Percentiles rank a stretch among this genome's conserved stretches.
Evolutionary conservation across 768 basidiomycete species (phyloP).

Genomic region (Tylopilus sp.): DNA sequence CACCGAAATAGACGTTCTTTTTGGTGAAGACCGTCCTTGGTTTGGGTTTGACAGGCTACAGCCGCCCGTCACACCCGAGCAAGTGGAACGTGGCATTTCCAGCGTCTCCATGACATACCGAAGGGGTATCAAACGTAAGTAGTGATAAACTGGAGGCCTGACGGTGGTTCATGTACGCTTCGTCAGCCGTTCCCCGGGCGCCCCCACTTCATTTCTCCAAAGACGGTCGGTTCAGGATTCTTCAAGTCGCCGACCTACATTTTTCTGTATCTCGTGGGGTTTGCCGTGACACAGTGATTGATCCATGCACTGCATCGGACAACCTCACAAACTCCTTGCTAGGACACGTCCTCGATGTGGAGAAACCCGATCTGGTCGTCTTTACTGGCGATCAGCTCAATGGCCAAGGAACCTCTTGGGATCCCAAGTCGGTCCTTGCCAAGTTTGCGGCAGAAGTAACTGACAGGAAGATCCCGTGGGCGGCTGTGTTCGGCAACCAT

Average conservation of each 20-base stretch:
- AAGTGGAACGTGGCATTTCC: conserved; percentile 38
- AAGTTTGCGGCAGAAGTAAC: conserved; percentile 83
- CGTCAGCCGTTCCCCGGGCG: conserved; percentile 61
- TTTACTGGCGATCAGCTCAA: conserved; percentile 94
- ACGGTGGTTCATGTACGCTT: conserved; percentile 1
- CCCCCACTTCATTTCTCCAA: conserved; percentile 79
- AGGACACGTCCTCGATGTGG: conserved; percentile 62
- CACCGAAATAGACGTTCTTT: conserved; percentile 90
- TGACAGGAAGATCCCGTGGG: conserved; percentile 80
- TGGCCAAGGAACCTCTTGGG: conserved; percentile 88
- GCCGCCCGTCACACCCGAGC: conserved; percentile 50
- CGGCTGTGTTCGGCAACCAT: conserved; percentile 93
- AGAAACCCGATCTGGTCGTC: conserved; percentile 89
- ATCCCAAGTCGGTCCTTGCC: conserved; percentile 79
- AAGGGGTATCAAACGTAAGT: conserved; percentile 70
- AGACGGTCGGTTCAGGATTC: conserved; percentile 83
- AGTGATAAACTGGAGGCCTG: no score
- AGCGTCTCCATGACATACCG: conserved; percentile 67
- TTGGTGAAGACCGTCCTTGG: conserved; percentile 80
- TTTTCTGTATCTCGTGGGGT: conserved; percentile 76
- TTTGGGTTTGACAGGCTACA: conserved; percentile 80
- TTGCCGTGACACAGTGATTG: conserved; percentile 67
- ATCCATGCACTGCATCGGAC: conserved; percentile 63
- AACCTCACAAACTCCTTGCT: conserved; percentile 75
- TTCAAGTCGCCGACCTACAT: conserved; percentile 93